Evolutionary conservation across 1,284 basidiomycete species (phyloP), one percentile per base, ranked within the genome.

Genomic region (Rhodotorula sp.): DNA sequence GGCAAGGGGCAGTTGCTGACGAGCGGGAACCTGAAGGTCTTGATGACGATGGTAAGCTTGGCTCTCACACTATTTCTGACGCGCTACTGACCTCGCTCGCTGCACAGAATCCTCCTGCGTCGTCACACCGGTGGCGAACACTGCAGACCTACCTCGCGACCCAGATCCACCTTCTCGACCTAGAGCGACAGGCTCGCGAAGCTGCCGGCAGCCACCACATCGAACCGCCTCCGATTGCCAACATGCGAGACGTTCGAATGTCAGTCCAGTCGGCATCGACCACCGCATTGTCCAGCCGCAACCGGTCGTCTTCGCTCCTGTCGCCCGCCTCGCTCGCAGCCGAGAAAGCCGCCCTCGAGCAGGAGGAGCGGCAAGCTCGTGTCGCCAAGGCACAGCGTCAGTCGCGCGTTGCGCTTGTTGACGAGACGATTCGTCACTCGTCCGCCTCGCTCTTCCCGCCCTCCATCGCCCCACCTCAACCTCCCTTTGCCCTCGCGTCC

Each of bases 251-350:
- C 50, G 16, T 4, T 4, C 2, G 51, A 9, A 16, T 40, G 1
- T 58, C 56, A 11, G 15, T 16, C 40, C 11, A 44, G n/a, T 9
- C 31, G 13, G 44, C 50, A 9, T 44, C 40, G 40, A 44, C 40
- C 40, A 13, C 40, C 10, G 40, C 40, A 13, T 18, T 44, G 40
- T 44, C 40, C 13, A 44, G 46, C 46, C 73, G 71, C 34, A 71
- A 71, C 56, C 86, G 89, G 26, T 88, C 92, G 65, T 84, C 90
- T 7, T 91, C 89, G 0, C 81, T 92, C 18, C 84, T 93, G 22
- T 88, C 91, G 78, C 92, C 90, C 75, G 90, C 90, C 2, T 34
- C 52, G 13, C 87, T 92, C 85, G 89, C 91, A 59, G 87, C 92
- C 13, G 90, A 93, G 76, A 88, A 89, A 67, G 88, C 92, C 55